phyloP scores from a whole-genome alignment of 2,329 filamentous ascomycete species.

The Cryphonectria carpinicola region DNA sequence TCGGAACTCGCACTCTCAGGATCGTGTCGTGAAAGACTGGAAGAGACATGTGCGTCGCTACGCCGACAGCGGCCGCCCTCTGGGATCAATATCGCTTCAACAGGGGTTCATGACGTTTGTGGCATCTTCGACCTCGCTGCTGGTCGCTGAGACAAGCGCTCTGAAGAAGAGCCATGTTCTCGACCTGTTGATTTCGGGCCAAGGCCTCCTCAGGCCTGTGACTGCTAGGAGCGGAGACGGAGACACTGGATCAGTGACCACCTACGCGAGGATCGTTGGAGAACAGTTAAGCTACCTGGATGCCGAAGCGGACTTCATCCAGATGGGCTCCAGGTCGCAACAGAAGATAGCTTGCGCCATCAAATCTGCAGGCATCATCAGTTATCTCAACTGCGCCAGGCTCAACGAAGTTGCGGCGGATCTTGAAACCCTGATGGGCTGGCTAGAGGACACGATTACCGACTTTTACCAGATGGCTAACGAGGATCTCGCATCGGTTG shows the following conservation, averaged over 20 bases:
- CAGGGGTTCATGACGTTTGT: constrained; percentile 86
- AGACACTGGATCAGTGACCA: constrained; percentile 61
- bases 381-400: constrained; percentile 83
- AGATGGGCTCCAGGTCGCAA: constrained; percentile 83
- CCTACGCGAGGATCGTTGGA: constrained; percentile 71
- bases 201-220: constrained; percentile 49
- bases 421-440: constrained; percentile 75
- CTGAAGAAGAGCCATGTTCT: constrained; percentile 69
- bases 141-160: constrained; percentile 65
- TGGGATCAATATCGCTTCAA: constrained; percentile 90
- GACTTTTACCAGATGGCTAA: constrained; percentile 85
- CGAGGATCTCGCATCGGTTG: constrained; percentile 73
- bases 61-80: constrained; percentile 73
- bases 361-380: constrained; percentile 79
- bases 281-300: constrained; percentile 88
- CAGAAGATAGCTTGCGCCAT: constrained; percentile 85
- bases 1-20: constrained; percentile 72
- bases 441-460: constrained; percentile 81
- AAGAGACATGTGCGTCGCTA: constrained; percentile 85
- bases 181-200: constrained; percentile 70
- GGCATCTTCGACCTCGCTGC: constrained; percentile 74
- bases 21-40: constrained; percentile 78
- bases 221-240: constrained; percentile 50
- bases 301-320: constrained; percentile 86
- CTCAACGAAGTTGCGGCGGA: constrained; percentile 83